These are phyloP conservation scores for Nemania sp. DNA, from an alignment of 2,329 filamentous ascomycete genomes.

Conservation along the genomic window DNA sequence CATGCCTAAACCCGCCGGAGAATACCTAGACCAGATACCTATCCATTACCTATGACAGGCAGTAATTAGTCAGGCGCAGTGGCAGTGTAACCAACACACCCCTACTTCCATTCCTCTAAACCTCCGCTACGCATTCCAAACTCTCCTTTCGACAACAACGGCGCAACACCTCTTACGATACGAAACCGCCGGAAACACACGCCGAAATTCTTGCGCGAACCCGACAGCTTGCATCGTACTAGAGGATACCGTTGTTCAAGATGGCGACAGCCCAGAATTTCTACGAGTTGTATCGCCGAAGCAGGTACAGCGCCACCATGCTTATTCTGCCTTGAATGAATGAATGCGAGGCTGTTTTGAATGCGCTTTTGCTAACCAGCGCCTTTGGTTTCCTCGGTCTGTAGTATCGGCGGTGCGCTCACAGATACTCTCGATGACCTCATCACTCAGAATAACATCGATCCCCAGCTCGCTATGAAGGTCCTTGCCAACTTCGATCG, in stretches of 20 bases:
- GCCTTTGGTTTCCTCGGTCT: conserved; percentile 36
- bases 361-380: conserved; percentile 40
- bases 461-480: conserved; percentile 98
- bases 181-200: neutral
- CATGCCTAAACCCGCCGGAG: too few species aligned
- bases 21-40: neutral
- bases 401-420: conserved; percentile 89
- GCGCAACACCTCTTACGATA: conserved; percentile 21
- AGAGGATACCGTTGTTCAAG: conserved; percentile 36
- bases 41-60: neutral
- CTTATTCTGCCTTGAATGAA: conserved; percentile 26
- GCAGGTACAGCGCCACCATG: conserved; percentile 75
- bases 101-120: conserved; percentile 6
- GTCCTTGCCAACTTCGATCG: conserved; percentile 96
- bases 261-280: conserved; percentile 67
- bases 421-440: conserved; percentile 98
- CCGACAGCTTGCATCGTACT: conserved; percentile 4
- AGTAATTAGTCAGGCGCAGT: conserved; percentile 17
- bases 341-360: conserved; percentile 18
- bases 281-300: conserved; percentile 98
- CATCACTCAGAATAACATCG: conserved; percentile 93
- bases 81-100: neutral
- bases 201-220: neutral
- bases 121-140: neutral
- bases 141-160: conserved; percentile 29